Evolutionary conservation across 1,139 yeast genomes (phyloP).

Genomic region (Pichia terricola): DNA sequence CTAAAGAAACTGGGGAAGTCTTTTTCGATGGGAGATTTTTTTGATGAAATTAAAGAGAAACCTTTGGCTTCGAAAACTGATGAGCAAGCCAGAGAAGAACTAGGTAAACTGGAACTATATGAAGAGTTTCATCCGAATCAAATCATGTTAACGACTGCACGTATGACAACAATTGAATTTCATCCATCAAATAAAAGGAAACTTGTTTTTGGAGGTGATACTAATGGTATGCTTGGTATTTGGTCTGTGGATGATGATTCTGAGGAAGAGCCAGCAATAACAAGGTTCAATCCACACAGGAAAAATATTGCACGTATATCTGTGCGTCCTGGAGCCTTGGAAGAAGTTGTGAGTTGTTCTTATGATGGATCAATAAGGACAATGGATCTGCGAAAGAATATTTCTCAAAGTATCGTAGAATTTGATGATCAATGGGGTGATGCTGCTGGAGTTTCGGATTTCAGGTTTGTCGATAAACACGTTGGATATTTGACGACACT

Average conservation of each 20-base stretch:
- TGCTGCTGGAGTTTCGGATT: constrained; percentile 53
- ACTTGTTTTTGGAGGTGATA: constrained; percentile 78
- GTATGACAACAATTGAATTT: constrained; percentile 65
- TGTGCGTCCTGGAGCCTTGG: constrained; percentile 34
- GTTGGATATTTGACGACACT: constrained; percentile 65
- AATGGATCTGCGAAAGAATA: constrained; percentile 54
- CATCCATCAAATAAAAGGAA: constrained; percentile 64
- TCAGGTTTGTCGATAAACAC: constrained; percentile 45
- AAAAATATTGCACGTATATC: constrained; percentile 58
- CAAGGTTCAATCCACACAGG: constrained; percentile 66
- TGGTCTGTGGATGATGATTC: constrained; percentile 63
- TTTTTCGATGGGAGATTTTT: constrained; percentile 74
- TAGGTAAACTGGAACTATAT: constrained; percentile 41
- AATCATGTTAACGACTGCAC: constrained; percentile 58
- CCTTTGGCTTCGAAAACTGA: constrained; percentile 30
- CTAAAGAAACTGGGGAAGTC: constrained; percentile 37
- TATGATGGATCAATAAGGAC: constrained; percentile 81
- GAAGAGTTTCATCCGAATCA: constrained; percentile 59
- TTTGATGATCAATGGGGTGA: constrained; percentile 44
- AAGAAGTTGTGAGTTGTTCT: constrained; percentile 57
- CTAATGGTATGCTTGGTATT: constrained; percentile 73
- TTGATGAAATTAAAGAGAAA: constrained; percentile 36
- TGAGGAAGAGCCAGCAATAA: constrained; percentile 39
- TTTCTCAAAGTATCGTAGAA: constrained; percentile 48
- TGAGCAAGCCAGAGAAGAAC: constrained; percentile 39